Evolutionary conservation across 306 rosid genomes (phyloP), one percentile per base, ranked within the genome.

Genomic region (Begonia loranthoides): DNA sequence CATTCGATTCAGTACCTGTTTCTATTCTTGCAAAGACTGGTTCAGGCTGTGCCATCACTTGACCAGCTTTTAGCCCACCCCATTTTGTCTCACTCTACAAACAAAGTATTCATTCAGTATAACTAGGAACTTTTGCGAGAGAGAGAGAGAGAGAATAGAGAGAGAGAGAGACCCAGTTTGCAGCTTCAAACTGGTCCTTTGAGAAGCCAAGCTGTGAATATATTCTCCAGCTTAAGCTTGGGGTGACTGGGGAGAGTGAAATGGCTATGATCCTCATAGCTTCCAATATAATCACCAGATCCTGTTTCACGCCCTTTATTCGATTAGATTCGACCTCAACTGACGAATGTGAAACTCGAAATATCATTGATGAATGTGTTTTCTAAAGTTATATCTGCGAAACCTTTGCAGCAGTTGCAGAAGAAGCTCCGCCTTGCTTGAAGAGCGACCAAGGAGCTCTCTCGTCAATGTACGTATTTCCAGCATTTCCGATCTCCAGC

Each of bases 391-490:
- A 28, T 28, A 5, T 28, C 36, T 4, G 5, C 36, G 1, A 22
- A 45, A 90, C 97, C 95, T 76, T 82, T 49, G 94, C 90, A 54
- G 97, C 95, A 12, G 78, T 76, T 53, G 82, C 90, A 50, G 83
- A 75, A 51, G 92, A 81, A 66, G 72, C 57, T 46, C 77, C 87
- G 16, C 87, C 95, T 68, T 85, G 79, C 82, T 82, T 90, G 73
- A 90, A 90, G 57, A 78, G 92, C 64, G 83, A 85, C 97, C 97
- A 85, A 6, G 97, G 95, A 1, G 97, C 94, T 50, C 68, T 83
- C 45, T 74, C 95, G 58, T 89, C 83, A 85, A 90, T 80, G 68
- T 82, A 85, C 44, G 61, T 70, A 70, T 90, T 90, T 55, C 97
- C 97, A 34, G 69, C 82, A 80, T 82, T 80, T 17, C 90, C 89